Conservation (phyloP, 1,284 basidiomycete genomes). For the Heterobasidion irregulare region DNA sequence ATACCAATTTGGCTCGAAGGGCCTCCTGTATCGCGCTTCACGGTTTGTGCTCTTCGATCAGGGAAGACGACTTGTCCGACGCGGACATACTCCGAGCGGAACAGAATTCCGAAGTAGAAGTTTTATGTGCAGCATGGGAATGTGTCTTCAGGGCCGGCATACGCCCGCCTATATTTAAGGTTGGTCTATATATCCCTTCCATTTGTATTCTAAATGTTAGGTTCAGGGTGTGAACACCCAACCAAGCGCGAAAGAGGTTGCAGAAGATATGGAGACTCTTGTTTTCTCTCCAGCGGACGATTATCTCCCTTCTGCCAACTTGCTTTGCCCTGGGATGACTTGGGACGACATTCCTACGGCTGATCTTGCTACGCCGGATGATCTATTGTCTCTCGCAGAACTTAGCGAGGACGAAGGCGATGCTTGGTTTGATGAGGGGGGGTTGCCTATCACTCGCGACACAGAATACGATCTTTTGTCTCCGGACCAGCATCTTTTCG, state of each 20-base stretch:
- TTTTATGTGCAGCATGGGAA: constrained; percentile 38
- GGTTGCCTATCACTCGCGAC: no score
- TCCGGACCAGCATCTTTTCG: no score
- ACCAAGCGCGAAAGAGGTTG: neutral
- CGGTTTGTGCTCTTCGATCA: neutral
- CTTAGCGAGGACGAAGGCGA: neutral
- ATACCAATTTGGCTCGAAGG: neutral
- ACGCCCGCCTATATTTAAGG: constrained; percentile 44
- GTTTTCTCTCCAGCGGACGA: neutral
- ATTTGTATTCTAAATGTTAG: neutral
- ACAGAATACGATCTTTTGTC: no score
- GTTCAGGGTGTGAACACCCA: neutral
- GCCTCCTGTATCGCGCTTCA: neutral
- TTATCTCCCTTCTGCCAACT: neutral
- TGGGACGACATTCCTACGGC: neutral
- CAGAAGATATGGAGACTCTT: neutral
- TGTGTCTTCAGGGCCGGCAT: constrained; percentile 34
- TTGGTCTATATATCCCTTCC: constrained; percentile 13
- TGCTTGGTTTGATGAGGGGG: neutral
- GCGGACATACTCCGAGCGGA: neutral
- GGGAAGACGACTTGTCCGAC: neutral
- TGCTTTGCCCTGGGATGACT: neutral
- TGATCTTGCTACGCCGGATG: neutral
- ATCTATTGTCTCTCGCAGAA: no score
- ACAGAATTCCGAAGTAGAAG: constrained; percentile 22